Evolutionary conservation across 1,139 yeast species (phyloP).

Genomic region (Petasospora rhodanensis): DNA sequence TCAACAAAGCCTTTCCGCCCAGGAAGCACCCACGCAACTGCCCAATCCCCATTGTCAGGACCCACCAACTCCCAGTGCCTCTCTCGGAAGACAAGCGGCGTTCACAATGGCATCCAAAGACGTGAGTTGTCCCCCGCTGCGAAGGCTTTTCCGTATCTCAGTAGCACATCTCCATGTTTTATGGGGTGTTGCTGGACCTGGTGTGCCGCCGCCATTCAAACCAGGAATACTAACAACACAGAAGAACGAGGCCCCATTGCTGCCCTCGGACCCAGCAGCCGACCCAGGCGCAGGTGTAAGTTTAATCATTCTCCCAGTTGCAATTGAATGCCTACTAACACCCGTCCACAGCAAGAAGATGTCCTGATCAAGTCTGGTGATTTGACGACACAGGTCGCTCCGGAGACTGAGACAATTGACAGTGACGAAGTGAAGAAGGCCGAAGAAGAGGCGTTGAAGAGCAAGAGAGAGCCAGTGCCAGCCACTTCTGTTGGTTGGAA

Average conservation of each 20-base stretch:
- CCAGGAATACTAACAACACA: constrained; percentile 3
- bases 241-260: constrained; percentile 10
- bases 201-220: too few relatives aligned
- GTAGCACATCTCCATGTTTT: too few relatives aligned
- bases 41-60: too few relatives aligned
- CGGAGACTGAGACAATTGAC: constrained; percentile 14
- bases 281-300: constrained; percentile 15
- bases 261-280: constrained; percentile 14
- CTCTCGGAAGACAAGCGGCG: too few relatives aligned
- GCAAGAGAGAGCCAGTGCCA: constrained; percentile 50
- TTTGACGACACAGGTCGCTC: constrained; percentile 2
- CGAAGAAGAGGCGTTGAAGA: constrained; percentile 30
- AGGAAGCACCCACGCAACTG: too few relatives aligned
- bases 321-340: constrained; percentile 2
- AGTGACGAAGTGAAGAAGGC: constrained; percentile 21
- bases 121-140: too few relatives aligned
- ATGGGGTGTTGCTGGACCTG: too few relatives aligned
- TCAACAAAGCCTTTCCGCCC: constrained; percentile 1
- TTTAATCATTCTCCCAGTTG: background rate
- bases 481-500: constrained; percentile 88
- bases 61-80: too few relatives aligned
- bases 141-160: too few relatives aligned
- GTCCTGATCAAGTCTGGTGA: constrained; percentile 14
- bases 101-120: too few relatives aligned
- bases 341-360: constrained; percentile 17